These are phyloP conservation scores for Lasiodiplodia hormozganensis DNA, from an alignment of 2,329 filamentous ascomycete species.

Conservation along the genomic window DNA sequence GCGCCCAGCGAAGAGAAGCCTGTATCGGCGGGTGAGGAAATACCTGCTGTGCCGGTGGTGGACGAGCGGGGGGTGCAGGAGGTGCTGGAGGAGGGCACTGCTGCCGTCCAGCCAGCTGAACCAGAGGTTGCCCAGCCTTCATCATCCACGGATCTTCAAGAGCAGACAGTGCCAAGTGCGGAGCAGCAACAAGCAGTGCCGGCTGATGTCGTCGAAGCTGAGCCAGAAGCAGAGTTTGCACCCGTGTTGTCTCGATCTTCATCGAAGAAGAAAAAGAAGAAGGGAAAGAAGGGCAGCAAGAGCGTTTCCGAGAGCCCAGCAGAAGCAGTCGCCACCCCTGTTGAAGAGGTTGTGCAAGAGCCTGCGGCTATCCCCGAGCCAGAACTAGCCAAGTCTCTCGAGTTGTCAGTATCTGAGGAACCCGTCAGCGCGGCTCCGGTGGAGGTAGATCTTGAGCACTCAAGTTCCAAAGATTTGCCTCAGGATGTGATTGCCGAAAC, in stretches of 20 bases:
- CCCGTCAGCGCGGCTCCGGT: background rate
- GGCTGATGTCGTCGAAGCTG: background rate
- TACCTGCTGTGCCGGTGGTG: background rate
- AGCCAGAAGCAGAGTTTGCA: slow-evolving; percentile 5
- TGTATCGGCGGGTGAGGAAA: background rate
- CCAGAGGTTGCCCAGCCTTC: background rate
- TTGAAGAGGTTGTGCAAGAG: background rate
- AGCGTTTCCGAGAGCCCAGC: background rate
- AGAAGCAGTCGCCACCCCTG: background rate
- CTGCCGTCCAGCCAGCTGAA: slow-evolving; percentile 17
- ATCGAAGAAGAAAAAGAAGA: slow-evolving; percentile 20
- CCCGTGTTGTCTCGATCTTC: background rate
- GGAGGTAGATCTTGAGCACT: background rate
- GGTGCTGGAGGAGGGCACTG: slow-evolving; percentile 2
- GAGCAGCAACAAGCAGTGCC: background rate
- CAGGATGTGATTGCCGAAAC: background rate
- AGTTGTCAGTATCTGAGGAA: background rate
- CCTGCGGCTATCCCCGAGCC: background rate
- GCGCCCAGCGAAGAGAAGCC: background rate
- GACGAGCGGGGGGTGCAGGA: slow-evolving; percentile 7
- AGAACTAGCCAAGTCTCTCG: background rate
- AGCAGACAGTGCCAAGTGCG: background rate
- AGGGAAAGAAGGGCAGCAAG: slow-evolving; percentile 21
- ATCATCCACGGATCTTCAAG: background rate
- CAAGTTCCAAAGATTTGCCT: background rate